Conservation (phyloP, 2,329 filamentous ascomycete species). For the Xylaria sp. region DNA sequence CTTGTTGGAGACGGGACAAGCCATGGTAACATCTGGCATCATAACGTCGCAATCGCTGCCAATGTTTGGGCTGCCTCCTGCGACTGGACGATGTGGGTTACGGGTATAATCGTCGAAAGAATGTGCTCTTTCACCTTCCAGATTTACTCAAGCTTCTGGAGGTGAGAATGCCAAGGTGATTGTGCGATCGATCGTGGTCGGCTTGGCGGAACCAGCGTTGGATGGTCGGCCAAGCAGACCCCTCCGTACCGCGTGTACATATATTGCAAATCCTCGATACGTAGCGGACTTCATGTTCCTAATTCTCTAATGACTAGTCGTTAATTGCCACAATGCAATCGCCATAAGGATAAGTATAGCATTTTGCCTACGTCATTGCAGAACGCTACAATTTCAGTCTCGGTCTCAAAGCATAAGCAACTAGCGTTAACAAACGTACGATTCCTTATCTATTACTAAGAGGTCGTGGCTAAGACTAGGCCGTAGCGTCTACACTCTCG, state of each 20-base stretch:
- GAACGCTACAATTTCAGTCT: background rate
- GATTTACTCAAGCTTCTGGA: slow-evolving; percentile 20
- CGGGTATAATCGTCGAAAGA: background rate
- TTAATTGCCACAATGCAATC: background rate
- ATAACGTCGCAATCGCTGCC: slow-evolving; percentile 31
- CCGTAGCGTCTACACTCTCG: background rate
- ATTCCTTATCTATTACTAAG: background rate
- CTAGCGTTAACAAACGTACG: background rate
- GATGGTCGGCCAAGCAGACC: background rate
- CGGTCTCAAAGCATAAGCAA: background rate
- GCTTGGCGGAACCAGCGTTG: slow-evolving; percentile 2
- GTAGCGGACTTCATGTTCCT: background rate
- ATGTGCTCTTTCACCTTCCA: slow-evolving; percentile 20
- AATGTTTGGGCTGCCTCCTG: slow-evolving; percentile 21
- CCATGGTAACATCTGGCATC: slow-evolving; percentile 32
- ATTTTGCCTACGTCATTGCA: background rate
- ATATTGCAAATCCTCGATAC: background rate
- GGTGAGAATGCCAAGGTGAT: slow-evolving; percentile 24
- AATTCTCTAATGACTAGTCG: background rate
- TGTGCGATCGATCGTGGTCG: slow-evolving; percentile 16
- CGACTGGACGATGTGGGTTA: background rate
- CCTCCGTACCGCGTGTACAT: background rate
- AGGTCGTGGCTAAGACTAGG: background rate
- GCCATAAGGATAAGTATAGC: background rate
- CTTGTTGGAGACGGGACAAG: slow-evolving; percentile 5